Percentiles rank a stretch among this genome's conserved stretches.
phyloP scores from a whole-genome alignment of 2,329 filamentous ascomycete species.

The Diaporthe humulicola region DNA sequence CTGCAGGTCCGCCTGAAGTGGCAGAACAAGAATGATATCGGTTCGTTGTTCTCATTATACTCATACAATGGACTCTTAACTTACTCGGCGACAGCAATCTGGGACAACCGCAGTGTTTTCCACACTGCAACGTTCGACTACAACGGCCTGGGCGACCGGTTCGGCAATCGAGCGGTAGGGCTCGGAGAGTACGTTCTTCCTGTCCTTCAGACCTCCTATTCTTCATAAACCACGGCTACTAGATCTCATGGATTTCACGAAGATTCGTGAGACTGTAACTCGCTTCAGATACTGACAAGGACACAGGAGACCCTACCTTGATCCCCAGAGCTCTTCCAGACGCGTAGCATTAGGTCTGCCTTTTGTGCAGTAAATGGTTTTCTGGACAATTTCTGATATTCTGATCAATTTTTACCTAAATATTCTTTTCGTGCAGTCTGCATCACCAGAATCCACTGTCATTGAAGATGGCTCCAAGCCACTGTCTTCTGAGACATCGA shows the following conservation, averaged over 20 bases:
- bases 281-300: neutral
- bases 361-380: constrained; percentile 12
- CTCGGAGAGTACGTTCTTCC: constrained; percentile 57
- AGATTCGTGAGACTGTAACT: neutral
- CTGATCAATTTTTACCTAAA: neutral
- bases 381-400: neutral
- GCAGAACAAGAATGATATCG: constrained; percentile 58
- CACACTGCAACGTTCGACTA: constrained; percentile 73
- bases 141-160: constrained; percentile 62
- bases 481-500: neutral
- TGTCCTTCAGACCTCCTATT: accelerated
- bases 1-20: constrained; percentile 63
- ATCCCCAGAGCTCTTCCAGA: constrained; percentile 62
- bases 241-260: no score
- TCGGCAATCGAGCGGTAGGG: constrained; percentile 66
- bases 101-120: constrained; percentile 72
- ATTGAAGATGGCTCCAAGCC: neutral
- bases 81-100: constrained; percentile 58
- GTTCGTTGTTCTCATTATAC: constrained; percentile 42
- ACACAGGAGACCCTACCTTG: constrained; percentile 61
- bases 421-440: no score
- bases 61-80: neutral
- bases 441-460: neutral
- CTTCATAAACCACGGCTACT: neutral
- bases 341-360: constrained; percentile 50